Evolutionary conservation across 2,329 filamentous ascomycete species (phyloP), one percentile per base, ranked within the genome.

Genomic region (Alternaria panax): DNA sequence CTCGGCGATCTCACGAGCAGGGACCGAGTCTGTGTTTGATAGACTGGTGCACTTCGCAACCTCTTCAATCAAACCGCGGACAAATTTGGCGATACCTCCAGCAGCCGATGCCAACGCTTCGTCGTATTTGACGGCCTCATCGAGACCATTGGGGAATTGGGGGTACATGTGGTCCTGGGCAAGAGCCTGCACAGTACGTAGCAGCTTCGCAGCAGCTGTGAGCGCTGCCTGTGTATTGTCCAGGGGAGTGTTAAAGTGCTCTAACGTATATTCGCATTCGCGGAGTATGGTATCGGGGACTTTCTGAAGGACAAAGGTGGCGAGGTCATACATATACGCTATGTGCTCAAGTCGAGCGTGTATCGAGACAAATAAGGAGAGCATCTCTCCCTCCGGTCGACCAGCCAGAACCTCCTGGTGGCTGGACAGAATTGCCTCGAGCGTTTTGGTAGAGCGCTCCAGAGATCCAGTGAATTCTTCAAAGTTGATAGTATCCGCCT

Each of bases 401-500:
- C 59, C 51, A 25, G 54, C 62, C 14, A 72, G 45, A 20, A 54
- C 58, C 4, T 66, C 48, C 12, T 68, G 58, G 20, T 66, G 64
- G 12, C 53, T 60, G 3, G 46, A 41, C 32, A 71, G 59, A 5
- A 69, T 59, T 28, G 61, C 66, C 22, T 66, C 60, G 22, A 70
- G 60, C 7, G 71, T 68, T 43, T 69, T 63, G 24, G 57, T 64
- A 3, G 67, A 69, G 14, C 81, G 88, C 70, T 94, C 89, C 36
- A 98, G 82, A 74, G 96, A 92, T 24, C 87, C 87, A 0, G 91
- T 89, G 72, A 93, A 93, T 69, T 92, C 90, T 75, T 90, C 88
- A 79, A 94, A 91, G 78, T 93, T 93, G 48, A 98, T 81, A 56
- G 97, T 93, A 67, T 96, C 93, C 52, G 88, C 88, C 64, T 92